Evolutionary conservation across 1,284 basidiomycete species (phyloP), one percentile per base, ranked within the genome.

Genomic region (Tilletia setariae): DNA sequence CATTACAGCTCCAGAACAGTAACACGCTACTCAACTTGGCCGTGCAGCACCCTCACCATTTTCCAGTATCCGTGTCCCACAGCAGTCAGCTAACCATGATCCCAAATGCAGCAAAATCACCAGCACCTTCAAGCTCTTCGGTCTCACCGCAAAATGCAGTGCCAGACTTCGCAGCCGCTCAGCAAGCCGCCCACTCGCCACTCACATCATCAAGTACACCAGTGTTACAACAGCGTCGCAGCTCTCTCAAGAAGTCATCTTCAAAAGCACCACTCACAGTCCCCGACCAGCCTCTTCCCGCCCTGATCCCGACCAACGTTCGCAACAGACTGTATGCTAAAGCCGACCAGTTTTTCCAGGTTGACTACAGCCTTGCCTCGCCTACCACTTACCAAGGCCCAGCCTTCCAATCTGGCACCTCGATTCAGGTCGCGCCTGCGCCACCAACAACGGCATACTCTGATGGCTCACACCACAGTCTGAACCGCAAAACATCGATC

Each of bases 291-390:
- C 32, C 46, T 35, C 16, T 40, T 25, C 23, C 66, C 61, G 30
- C 59, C 19, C 28, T 1, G 61, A 25, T 53, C 66, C 30, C 42
- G 25, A 35, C 30, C 25, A 6, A 28, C 23, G 25, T 25, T 25
- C 16, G 23, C 28, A 16, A 35, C 53, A 6, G 64, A 70, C 13
- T 77, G n/a, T 76, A 77, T 47, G 68, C 67, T 19, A 67, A 70
- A 8, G 73, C 76, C 11, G 71, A 71, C 23, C 68, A 71, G 32
- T 73, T 69, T 53, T 77, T 77, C 25, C 66, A 70, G 42, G 68
- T 70, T 43, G 68, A 68, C 23, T 76, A 76, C 59, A 70, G 66
- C 11, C 64, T 76, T 23, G 66, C 32, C 13, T 23, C 49, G 28
- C 65, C 65, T 4, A 40, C 35, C 35, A 40, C 4, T 40, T 40